Evolutionary conservation across 352 stramenopile genomes (phyloP).

Genomic region (Peronospora destructor): DNA sequence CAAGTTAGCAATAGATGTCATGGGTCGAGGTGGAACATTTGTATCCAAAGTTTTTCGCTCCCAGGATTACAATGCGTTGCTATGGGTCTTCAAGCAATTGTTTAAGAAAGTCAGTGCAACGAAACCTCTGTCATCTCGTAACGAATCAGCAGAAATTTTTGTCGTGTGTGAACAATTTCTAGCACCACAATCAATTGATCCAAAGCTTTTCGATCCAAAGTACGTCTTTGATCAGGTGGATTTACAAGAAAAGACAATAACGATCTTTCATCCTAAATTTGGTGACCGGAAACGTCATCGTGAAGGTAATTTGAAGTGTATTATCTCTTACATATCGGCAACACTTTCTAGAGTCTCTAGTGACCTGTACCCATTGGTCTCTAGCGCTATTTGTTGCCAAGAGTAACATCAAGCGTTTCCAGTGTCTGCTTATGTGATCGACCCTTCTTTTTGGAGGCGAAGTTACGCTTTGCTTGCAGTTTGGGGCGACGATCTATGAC

Average conservation of each 20-base stretch:
- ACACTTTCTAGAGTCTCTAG: constrained; percentile 89
- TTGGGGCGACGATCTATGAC: constrained; percentile 81
- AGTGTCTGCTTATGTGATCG: constrained; percentile 40
- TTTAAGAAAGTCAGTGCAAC: constrained; percentile 97
- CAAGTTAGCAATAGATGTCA: constrained; percentile 95
- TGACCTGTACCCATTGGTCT: constrained; percentile 59
- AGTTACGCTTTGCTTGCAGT: constrained; percentile 41
- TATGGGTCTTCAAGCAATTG: constrained; percentile 99
- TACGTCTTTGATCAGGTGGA: constrained; percentile 96
- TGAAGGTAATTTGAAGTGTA: constrained; percentile 64
- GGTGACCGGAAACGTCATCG: constrained; percentile 91
- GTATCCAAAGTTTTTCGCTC: constrained; percentile 97
- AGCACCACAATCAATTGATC: constrained; percentile 95
- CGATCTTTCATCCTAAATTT: constrained; percentile 98
- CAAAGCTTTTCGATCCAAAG: constrained; percentile 95
- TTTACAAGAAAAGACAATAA: constrained; percentile 81
- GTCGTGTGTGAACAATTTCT: constrained; percentile 96
- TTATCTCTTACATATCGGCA: constrained; percentile 43
- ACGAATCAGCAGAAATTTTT: constrained; percentile 99
- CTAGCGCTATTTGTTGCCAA: constrained; percentile 88
- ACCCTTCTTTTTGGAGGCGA: constrained; percentile 16
- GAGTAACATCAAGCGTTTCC: constrained; percentile 82
- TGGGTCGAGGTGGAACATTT: constrained; percentile 90
- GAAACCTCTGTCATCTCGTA: constrained; percentile 96
- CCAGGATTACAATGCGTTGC: constrained; percentile 96